A percentile compares a stretch with the other conserved stretches of the same genome.
Conservation (phyloP, 2,329 filamentous ascomycete species). For the Chaetoscypha palmicola region DNA sequence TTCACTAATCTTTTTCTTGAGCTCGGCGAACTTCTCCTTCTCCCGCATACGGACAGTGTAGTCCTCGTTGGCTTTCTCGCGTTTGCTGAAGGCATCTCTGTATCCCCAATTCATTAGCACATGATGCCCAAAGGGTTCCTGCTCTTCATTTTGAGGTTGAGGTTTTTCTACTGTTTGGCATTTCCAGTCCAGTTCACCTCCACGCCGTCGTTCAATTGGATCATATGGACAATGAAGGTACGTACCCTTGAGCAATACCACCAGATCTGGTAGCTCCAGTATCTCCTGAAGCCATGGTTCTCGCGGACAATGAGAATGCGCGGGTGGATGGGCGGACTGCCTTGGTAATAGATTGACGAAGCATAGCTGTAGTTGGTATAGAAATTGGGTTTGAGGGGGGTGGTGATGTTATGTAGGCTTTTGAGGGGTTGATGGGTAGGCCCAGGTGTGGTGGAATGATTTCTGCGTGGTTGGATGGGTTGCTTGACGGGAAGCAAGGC, state of each 20-base stretch:
- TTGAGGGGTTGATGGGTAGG: conserved; percentile 20
- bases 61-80: conserved; percentile 82
- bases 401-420: conserved; percentile 15
- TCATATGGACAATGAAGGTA: neutral
- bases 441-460: too few relatives aligned
- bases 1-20: conserved; percentile 66
- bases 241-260: conserved; percentile 20
- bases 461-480: too few relatives aligned
- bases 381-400: conserved; percentile 10
- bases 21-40: conserved; percentile 76
- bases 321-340: conserved; percentile 42
- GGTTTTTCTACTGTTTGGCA: too few relatives aligned
- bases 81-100: conserved; percentile 88
- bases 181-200: too few relatives aligned
- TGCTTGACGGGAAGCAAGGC: too few relatives aligned
- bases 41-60: conserved; percentile 81
- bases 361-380: conserved; percentile 45
- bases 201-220: neutral
- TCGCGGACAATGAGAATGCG: conserved; percentile 38
- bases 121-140: too few relatives aligned
- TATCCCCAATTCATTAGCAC: conserved; percentile 6
- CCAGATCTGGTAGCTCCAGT: conserved; percentile 26
- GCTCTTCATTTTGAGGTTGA: too few relatives aligned
- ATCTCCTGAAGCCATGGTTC: conserved; percentile 60
- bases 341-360: conserved; percentile 51